phyloP scores from a whole-genome alignment of 108 stramenopile species.

The Cyclotella cryptica region DNA sequence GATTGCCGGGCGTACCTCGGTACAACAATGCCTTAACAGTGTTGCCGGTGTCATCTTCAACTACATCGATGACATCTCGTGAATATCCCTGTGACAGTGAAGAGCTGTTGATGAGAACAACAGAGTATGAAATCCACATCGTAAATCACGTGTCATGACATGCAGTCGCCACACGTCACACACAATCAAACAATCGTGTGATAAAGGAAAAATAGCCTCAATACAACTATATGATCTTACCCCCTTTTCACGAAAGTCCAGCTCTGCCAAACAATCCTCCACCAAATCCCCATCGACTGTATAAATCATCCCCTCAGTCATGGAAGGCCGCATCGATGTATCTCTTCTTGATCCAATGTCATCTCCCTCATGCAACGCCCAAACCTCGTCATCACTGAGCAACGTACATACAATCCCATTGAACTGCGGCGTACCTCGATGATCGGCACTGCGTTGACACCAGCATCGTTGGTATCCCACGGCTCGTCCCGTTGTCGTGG shows the following conservation, averaged over 20 bases:
- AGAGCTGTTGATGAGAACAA: not conserved
- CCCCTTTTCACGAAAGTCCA: conserved; percentile 92
- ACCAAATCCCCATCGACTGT: conserved; percentile 69
- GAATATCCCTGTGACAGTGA: conserved; percentile 60
- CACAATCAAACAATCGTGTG: no score
- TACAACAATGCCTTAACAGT: conserved; percentile 75
- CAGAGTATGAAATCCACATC: not conserved
- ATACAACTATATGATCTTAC: conserved; percentile 18
- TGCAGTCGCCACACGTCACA: no score
- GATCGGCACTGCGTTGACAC: conserved; percentile 87
- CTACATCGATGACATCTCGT: conserved; percentile 79
- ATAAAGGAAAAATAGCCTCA: not conserved
- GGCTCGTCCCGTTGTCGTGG: conserved; percentile 45
- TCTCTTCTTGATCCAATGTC: not conserved
- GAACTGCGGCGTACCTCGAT: conserved; percentile 74
- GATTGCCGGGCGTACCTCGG: conserved; percentile 86
- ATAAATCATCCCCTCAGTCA: conserved; percentile 85
- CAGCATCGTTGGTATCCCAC: conserved; percentile 82
- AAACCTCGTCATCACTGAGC: conserved; percentile 73
- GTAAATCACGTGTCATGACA: no score
- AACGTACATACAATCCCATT: conserved; percentile 89
- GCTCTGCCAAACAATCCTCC: conserved; percentile 77
- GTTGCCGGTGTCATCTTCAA: conserved; percentile 73
- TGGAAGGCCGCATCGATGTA: conserved; percentile 14
- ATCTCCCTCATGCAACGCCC: conserved; percentile 19